Base-by-base conservation (phyloP, 148 eudicot genomes). In the Fagopyrum esculentum region DNA sequence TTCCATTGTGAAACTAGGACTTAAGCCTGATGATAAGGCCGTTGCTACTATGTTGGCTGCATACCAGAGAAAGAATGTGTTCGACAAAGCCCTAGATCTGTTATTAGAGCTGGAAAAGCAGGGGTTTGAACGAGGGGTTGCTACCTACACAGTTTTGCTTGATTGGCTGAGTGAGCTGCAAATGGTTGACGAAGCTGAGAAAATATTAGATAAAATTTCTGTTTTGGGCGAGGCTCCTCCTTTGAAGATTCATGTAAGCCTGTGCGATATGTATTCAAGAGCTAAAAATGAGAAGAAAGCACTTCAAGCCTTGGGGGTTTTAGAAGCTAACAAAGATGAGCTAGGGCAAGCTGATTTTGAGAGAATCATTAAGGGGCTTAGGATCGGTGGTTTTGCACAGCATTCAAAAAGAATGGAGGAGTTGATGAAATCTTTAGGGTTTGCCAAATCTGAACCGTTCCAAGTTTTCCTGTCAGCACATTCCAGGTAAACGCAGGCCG, bases 181-280 rank as follows among this genome's bases (percentile, higher is more conserved):
- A 81, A 79, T 96, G 68, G 60, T 90, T 73, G 98, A 96, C 57
- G 99, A 96, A 83, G 95, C 88, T 40, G 98, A 96, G 81, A 83
- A 86, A 75, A 45, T 96, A n/a, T 49, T 90, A 77, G 84, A 84
- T 0, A 92, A 84, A 83, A 90, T 96, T 68, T 50, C 87, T 70
- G 78, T 83, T 75, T 79, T 69, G 35, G 94, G 97, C n/a, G 98
- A 92, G 82, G 70, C 89, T 77, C 98, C 99, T 78, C 86, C 99
- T 9, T 57, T 92, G 35, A 86, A 82, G 79, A 76, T 96, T 57
- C 99, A 92, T 52, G 80, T 96, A 76, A 90, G 94, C 84, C 93
- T 90, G 54, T 92, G 90, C 75, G 95, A 85, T 61, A 96, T 96
- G 99, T 92, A 96, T 75, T 72, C 88, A 0, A 80, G 79, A 76